Conservation (phyloP, 1,284 basidiomycete species). For the Rhizoctonia solani region DNA sequence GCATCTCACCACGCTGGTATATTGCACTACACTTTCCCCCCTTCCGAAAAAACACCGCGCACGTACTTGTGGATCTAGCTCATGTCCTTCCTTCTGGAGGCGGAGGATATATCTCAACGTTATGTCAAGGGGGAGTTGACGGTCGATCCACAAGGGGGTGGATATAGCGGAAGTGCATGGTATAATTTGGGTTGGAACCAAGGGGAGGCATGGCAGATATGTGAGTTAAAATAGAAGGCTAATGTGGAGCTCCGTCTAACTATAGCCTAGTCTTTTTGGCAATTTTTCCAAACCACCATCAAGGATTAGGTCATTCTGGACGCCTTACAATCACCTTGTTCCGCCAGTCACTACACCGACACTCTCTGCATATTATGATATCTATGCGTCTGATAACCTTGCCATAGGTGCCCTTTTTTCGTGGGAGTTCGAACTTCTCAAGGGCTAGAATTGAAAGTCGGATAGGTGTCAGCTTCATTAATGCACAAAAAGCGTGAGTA, state of each 20-base stretch:
- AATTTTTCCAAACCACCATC: constrained; percentile 17
- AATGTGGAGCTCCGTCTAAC: not conserved
- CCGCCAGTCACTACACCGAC: constrained; percentile 5
- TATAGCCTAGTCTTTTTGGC: constrained; percentile 3
- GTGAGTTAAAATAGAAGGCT: not conserved
- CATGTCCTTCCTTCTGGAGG: constrained; percentile 23
- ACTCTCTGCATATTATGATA: constrained; percentile 20
- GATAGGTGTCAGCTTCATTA: constrained; percentile 21
- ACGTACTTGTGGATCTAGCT: constrained; percentile 14
- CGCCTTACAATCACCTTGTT: constrained; percentile 20
- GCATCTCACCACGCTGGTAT: constrained; percentile 1
- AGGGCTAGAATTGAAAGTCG: constrained; percentile 10
- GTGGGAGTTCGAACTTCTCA: constrained; percentile 3
- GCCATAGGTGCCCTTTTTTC: constrained; percentile 18
- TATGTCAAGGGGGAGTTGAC: constrained; percentile 21
- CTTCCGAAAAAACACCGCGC: constrained; percentile 15
- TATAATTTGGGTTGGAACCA: constrained; percentile 27
- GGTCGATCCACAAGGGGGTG: not conserved
- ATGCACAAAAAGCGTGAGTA: constrained; percentile 17
- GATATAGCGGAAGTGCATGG: constrained; percentile 23
- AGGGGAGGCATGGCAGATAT: constrained; percentile 27
- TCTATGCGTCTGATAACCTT: constrained; percentile 22
- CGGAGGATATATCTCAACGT: constrained; percentile 19
- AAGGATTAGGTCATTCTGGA: constrained; percentile 6
- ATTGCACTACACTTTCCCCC: constrained; percentile 26